These are phyloP conservation scores for Knoxdaviesia capensis DNA, from an alignment of 2,329 filamentous ascomycete species.

Conservation along the genomic window DNA sequence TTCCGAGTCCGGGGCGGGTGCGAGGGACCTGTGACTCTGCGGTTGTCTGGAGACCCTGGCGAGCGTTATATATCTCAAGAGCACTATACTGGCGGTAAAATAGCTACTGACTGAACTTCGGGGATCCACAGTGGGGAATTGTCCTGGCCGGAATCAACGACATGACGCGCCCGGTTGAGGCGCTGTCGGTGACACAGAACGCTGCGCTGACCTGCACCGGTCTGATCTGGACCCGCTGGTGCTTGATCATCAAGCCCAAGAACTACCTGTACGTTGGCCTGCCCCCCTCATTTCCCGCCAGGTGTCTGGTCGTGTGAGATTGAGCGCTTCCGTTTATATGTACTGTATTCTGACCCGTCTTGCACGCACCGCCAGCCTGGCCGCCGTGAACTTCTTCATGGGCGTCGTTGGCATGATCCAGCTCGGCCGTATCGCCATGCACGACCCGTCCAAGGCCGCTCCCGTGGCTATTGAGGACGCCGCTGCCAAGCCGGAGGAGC, in stretches of 20 bases:
- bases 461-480: conserved; percentile 16
- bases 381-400: conserved; percentile 96
- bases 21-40: too few species aligned
- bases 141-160: conserved; percentile 86
- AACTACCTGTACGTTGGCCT: conserved; percentile 55
- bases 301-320: neutral
- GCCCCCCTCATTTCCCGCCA: neutral
- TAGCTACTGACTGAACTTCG: neutral
- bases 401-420: conserved; percentile 73
- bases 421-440: conserved; percentile 53
- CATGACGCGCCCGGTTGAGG: conserved; percentile 75
- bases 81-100: too few species aligned
- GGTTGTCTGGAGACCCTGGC: too few species aligned
- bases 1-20: too few species aligned
- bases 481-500: conserved; percentile 17
- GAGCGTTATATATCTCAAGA: too few species aligned
- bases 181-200: conserved; percentile 88
- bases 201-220: conserved; percentile 75
- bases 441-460: conserved; percentile 40
- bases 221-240: conserved; percentile 97
- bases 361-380: conserved; percentile 34
- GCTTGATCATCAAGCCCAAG: conserved; percentile 84
- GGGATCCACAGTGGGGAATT: conserved; percentile 53
- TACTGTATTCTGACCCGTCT: conserved; percentile 1
- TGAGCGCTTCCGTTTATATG: too few species aligned